These are phyloP conservation scores for Triticum timopheevii DNA, from an alignment of 176 grass and related monocot genomes.

Conservation along the genomic window DNA sequence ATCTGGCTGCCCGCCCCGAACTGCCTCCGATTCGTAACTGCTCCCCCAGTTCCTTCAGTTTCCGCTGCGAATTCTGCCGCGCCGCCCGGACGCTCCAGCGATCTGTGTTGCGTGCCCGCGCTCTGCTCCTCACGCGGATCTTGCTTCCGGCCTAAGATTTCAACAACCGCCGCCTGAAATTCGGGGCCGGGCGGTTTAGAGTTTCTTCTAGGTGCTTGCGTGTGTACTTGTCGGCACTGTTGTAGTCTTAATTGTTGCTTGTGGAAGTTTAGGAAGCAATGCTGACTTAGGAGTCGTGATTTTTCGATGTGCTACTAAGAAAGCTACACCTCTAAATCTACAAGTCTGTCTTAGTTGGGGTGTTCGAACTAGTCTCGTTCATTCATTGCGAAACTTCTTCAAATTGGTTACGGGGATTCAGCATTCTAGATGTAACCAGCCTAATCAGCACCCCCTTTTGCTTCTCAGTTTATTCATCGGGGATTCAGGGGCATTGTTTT, in stretches of 20 bases:
- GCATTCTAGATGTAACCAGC: background rate
- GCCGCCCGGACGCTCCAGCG: background rate
- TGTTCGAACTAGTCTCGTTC: background rate
- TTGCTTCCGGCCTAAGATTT: constrained; percentile 11
- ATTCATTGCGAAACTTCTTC: too few relatives aligned
- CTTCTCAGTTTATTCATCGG: background rate
- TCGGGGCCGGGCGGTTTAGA: background rate
- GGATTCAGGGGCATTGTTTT: background rate
- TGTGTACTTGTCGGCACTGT: background rate
- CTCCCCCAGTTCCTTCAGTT: background rate
- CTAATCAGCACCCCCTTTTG: background rate
- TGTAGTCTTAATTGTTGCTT: background rate
- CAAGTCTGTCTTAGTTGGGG: background rate
- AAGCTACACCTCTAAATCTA: background rate
- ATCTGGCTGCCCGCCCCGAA: background rate
- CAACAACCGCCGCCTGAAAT: background rate
- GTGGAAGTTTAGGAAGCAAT: background rate
- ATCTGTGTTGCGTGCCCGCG: background rate
- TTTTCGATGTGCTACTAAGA: background rate
- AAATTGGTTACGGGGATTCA: background rate
- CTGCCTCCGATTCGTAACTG: background rate
- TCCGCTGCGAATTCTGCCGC: background rate
- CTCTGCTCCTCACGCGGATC: constrained; percentile 1
- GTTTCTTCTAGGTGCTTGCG: background rate
- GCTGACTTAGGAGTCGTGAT: background rate